These are phyloP conservation scores for Tilletia caries DNA, from an alignment of 1,284 basidiomycete species.

Conservation along the genomic window DNA sequence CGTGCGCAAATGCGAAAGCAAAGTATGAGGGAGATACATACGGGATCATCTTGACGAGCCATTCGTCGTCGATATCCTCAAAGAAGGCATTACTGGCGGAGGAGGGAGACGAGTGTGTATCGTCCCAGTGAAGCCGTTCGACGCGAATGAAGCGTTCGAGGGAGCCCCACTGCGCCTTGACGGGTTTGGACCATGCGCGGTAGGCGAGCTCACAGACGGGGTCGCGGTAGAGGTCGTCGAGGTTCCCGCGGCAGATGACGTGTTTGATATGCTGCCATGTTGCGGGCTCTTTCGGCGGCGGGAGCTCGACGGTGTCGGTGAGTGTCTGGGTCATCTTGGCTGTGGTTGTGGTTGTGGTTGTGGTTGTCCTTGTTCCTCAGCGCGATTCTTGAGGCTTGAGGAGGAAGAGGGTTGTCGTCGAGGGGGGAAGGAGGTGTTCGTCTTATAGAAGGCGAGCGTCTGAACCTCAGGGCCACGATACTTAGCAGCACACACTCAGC, in stretches of 20 bases:
- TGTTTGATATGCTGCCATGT: constrained; percentile 25
- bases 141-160: constrained; percentile 39
- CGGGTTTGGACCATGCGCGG: constrained; percentile 26
- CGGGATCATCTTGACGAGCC: constrained; percentile 27
- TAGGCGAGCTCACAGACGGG: constrained; percentile 32
- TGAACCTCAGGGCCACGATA: too few species aligned
- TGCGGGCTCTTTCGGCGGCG: neutral
- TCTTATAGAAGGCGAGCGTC: too few species aligned
- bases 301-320: constrained; percentile 5
- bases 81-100: neutral
- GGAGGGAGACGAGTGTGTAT: neutral
- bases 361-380: too few species aligned
- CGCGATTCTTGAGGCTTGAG: too few species aligned
- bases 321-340: neutral
- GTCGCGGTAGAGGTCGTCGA: constrained; percentile 37
- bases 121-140: constrained; percentile 31
- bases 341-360: too few species aligned
- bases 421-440: too few species aligned
- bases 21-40: constrained; percentile 21
- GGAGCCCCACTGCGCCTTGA: constrained; percentile 25
- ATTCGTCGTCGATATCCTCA: constrained; percentile 15
- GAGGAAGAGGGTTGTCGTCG: too few species aligned
- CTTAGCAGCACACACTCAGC: too few species aligned
- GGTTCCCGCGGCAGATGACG: constrained; percentile 29
- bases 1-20: too few species aligned